Base-by-base conservation (phyloP, 192 early-diverging fungal species). In the Rhizophagus sp. region DNA sequence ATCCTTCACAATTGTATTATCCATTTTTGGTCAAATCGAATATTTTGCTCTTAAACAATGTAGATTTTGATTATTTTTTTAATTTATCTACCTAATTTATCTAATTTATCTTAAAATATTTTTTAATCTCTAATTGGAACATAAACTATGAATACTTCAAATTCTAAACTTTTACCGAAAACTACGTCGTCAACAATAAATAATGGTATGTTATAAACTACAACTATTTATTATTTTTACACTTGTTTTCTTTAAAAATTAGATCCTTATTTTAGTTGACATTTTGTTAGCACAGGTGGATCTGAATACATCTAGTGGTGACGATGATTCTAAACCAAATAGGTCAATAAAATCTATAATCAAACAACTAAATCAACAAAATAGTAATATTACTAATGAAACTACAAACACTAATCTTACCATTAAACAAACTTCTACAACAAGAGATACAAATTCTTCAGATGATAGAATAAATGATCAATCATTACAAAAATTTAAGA, bases 281-380 rank as follows among this genome's bases (percentile, higher is more conserved):
- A 9, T 41, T 39, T 36, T 76, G 61, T 36, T 76, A 76, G 74
- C 33, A 64, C 74, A 76, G 74, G 24, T 76, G 22, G 74, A 79
- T 6, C 44, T 22, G 19, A 47, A 61, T n/a, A 49, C 44, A 15
- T 15, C 25, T 47, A n/a, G 13, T 3, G 22, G 12, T 39, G 15
- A 39, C n/a, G 19, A 24, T 52, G 50, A 27, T 27, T 33, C 13
- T 27, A 34, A 24, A 17, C 49, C 77, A 8, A 25, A 69, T 49
- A 57, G 30, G 3, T 69, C 66, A 49, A 15, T 68, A 19, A 68
- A 52, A 57, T 52, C 77, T 52, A 50, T 1, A 30, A 67, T 79
- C 30, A 50, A 79, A 69, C 41, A 79, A 24, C 12, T 69, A 25
- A 52, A 25, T 6, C 64, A 64, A 66, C 39, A 64, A 78, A 39